phyloP scores from a whole-genome alignment of 176 grass and related monocot genomes.

The Oropetium thomaeum region DNA sequence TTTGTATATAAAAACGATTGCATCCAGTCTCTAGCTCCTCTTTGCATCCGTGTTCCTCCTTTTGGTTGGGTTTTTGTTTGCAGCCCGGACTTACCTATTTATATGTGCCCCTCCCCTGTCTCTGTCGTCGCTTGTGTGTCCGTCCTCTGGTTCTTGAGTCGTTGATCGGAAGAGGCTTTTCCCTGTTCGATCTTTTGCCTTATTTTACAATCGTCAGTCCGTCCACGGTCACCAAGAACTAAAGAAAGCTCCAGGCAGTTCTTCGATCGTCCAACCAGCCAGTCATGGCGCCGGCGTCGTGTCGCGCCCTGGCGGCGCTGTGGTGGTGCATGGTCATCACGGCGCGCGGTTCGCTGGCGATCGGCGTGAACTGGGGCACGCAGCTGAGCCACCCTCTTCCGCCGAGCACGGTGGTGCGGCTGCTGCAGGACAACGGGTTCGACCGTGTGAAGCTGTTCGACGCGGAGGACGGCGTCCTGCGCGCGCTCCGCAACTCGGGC shows the following conservation, averaged over 20 bases:
- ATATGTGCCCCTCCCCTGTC: conserved; percentile 9
- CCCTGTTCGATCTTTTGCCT: conserved; percentile 2
- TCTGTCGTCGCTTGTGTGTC: too few relatives aligned
- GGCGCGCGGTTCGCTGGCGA: conserved; percentile 17
- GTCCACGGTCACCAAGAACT: not conserved
- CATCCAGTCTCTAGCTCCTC: not conserved
- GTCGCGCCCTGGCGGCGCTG: not conserved
- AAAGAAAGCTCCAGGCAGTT: not conserved
- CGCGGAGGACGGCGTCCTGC: conserved; percentile 55
- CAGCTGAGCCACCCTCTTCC: conserved; percentile 72
- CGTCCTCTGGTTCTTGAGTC: conserved; percentile 16
- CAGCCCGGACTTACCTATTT: not conserved
- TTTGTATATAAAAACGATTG: too few relatives aligned
- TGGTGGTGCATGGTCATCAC: conserved; percentile 8
- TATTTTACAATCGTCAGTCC: not conserved
- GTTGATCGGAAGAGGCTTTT: not conserved
- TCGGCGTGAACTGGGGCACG: conserved; percentile 87
- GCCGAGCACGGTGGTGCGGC: conserved; percentile 53
- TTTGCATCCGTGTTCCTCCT: not conserved
- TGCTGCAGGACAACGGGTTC: conserved; percentile 78
- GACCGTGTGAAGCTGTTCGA: conserved; percentile 85
- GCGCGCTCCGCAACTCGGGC: conserved; percentile 45
- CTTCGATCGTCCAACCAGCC: not conserved
- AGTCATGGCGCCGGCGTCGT: not conserved
- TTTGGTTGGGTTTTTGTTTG: conserved; percentile 24